phyloP scores from a whole-genome alignment of 2,329 filamentous ascomycete species.

The Claviceps digitariae region DNA sequence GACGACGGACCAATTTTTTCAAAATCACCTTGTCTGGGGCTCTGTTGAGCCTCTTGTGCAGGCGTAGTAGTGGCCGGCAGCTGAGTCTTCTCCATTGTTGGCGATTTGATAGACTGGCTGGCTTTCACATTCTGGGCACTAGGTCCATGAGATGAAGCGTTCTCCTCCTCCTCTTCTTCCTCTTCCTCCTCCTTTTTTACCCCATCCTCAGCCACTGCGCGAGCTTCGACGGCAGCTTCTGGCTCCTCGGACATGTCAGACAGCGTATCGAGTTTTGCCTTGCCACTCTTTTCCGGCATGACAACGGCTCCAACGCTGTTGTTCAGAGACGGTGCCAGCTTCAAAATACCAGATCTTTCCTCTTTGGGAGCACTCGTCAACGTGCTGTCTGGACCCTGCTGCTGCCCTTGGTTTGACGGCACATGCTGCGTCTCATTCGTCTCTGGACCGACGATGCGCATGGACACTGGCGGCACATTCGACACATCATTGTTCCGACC shows the following conservation, averaged over 20 bases:
- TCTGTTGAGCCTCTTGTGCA: slow-evolving; percentile 9
- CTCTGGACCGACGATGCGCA: slow-evolving; percentile 46
- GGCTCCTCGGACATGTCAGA: slow-evolving; percentile 44
- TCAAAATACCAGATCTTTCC: slow-evolving; percentile 19
- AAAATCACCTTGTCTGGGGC: slow-evolving; percentile 11
- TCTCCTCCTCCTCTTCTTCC: slow-evolving; percentile 4
- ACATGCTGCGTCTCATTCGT: slow-evolving; percentile 27
- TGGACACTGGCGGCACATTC: slow-evolving; percentile 40
- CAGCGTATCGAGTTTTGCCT: slow-evolving; percentile 54
- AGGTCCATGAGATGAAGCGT: not conserved
- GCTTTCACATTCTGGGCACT: not conserved
- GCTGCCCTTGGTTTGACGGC: slow-evolving; percentile 17
- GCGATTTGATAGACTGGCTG: not conserved
- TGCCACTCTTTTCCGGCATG: slow-evolving; percentile 35
- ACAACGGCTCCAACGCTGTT: slow-evolving; percentile 27
- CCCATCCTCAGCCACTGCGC: slow-evolving; percentile 3
- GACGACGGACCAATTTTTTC: slow-evolving; percentile 5
- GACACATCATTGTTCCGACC: slow-evolving; percentile 37
- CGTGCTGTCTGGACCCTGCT: slow-evolving; percentile 14
- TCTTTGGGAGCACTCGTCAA: slow-evolving; percentile 23
- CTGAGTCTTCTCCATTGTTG: slow-evolving; percentile 5
- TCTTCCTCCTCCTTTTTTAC: not conserved
- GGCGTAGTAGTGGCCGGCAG: slow-evolving; percentile 16
- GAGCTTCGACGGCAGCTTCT: slow-evolving; percentile 24
- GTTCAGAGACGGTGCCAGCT: slow-evolving; percentile 11